Evolutionary conservation across 2,329 filamentous ascomycete genomes (phyloP), one percentile per base, ranked within the genome.

Genomic region (Exutisphaerella laricina): DNA sequence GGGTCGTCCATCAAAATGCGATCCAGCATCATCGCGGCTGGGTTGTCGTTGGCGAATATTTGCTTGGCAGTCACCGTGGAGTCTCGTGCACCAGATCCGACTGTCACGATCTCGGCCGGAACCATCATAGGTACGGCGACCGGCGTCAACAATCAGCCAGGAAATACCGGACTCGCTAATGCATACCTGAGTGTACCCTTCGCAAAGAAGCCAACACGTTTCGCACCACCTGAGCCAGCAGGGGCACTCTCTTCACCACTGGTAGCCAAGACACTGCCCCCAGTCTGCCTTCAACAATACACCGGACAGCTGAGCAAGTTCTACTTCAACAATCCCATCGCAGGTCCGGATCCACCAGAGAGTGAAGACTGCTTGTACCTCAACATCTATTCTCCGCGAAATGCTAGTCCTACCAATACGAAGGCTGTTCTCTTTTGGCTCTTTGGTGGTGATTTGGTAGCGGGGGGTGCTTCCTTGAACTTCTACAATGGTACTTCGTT

Each of bases 231-330:
- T 4, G 41, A 44, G 18, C 32, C 45, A 23, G 32, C 48, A 9
- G 7, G 23, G 20, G 9, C 43, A 31, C 53, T 45, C 46, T 22
- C 30, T 2, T 38, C 23, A 9, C 43, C 48, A 5, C 37, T 49
- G 5, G 13, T 29, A 9, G 52, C 50, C 17, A 46, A 50, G 18
- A 45, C 14, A 0, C 23, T 48, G 1, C 48, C 40, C 7, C 48
- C 52, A 9, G 41, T 44, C n/a, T 55, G 50, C 44, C 49, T 53
- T 26, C 52, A 55, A 36, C 50, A 55, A 32, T 55, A 51, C 36
- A n/a, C 36, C 13, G 43, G 41, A 5, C 41, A 36, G 4, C 40
- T 38, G 23, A 39, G 26, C 4, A 44, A 22, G 5, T 20, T 17
- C 16, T 48, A 44, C 31, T 51, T 54, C 46, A n/a, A n/a, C n/a